Evolutionary conservation across 2,329 filamentous ascomycete species (phyloP).

Genomic region (Knufia fluminis): DNA sequence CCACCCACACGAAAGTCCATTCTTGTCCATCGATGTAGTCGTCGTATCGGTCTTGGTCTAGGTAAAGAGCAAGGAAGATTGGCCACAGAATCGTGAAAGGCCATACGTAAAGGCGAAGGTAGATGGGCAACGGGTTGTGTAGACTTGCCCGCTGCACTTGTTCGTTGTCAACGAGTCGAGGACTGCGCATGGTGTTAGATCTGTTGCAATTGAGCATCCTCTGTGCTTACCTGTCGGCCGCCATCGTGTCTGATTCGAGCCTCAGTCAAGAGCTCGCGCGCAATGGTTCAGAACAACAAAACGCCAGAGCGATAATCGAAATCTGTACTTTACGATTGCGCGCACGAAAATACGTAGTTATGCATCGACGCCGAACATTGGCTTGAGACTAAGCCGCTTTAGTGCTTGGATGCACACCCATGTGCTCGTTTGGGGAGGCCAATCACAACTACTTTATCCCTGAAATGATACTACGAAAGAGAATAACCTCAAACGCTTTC

Average conservation of each 20-base stretch:
- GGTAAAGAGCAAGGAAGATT: conserved; percentile 78
- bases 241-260: conserved; percentile 20
- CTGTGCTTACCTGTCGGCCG: conserved; percentile 12
- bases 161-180: conserved; percentile 69
- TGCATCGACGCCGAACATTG: neutral
- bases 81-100: conserved; percentile 91
- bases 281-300: neutral
- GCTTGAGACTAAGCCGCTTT: too few relatives aligned
- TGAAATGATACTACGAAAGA: too few relatives aligned
- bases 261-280: conserved; percentile 23
- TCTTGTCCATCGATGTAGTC: conserved; percentile 86
- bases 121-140: conserved; percentile 72
- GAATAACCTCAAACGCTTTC: too few relatives aligned
- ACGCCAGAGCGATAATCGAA: neutral
- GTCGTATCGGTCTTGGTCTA: conserved; percentile 74
- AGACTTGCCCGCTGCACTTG: conserved; percentile 84
- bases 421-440: too few relatives aligned
- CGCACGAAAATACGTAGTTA: neutral
- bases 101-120: conserved; percentile 83
- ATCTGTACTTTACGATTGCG: neutral
- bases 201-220: conserved; percentile 12
- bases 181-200: conserved; percentile 12
- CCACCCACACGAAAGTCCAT: conserved; percentile 96
- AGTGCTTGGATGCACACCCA: too few relatives aligned
- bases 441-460: too few relatives aligned